Base-by-base conservation (phyloP, 768 basidiomycete species). In the Lentinus brumalis region DNA sequence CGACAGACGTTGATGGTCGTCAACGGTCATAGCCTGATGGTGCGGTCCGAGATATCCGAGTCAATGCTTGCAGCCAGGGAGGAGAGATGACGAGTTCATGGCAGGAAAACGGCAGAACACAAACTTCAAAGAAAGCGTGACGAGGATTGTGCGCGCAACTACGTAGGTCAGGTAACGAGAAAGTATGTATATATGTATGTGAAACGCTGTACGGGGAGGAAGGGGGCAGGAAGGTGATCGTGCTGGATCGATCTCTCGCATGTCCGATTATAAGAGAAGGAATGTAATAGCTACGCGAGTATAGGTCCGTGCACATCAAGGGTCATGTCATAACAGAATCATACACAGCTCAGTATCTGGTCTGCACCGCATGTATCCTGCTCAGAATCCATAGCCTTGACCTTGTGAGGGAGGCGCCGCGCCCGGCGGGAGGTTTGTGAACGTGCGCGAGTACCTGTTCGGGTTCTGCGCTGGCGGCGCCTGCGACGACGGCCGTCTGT, bases 391-490 rank as follows among this genome's bases (percentile, higher is more conserved):
- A 50, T 60, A 61, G n/a, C 68, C 67, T 18, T 66, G 55, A 15
- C 68, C 67, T 26, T 66, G 55, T 21, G 63, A 69, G 5, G 72
- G 71, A 1, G 88, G 76, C 31, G 89, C 90, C 30, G 91, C 91
- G 46, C 91, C 91, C 4, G 91, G 89, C 2, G 91, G 91, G 11
- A 91, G 79, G 56, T 66, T 79, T 44, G 69, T 74, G 35, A 79
- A 77, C 26, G 85, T 83, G 39, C 91, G 82, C 56, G 90, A 92
- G 73, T 90, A 92, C 30, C 91, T 79, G 71, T 90, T 89, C 74
- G 83, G 84, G 70, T 89, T 88, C 75, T 84, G 84, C 57, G 67
- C 63, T n/a, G 79, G 77, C 3, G 81, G 79, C 26, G 77, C 75
- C 67, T 88, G 87, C 35, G 88, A 85, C 30, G 83, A 78, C 14